These are phyloP conservation scores for Elsinoe fawcettii DNA, from an alignment of 2,329 filamentous ascomycete species.

Conservation along the genomic window DNA sequence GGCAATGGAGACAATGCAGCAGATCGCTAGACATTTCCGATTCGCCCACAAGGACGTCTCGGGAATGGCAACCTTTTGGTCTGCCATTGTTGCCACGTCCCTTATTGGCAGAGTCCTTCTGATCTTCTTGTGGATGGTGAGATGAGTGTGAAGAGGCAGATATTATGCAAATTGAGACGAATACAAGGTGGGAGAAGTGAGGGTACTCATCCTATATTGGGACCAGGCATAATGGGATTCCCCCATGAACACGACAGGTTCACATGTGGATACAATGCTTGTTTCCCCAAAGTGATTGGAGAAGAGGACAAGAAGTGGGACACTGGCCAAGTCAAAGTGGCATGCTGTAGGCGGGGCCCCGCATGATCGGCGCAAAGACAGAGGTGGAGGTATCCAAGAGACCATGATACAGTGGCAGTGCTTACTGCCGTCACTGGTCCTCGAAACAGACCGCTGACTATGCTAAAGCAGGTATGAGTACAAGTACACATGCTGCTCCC, in stretches of 20 bases:
- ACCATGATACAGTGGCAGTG: neutral
- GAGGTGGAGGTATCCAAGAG: neutral
- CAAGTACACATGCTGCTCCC: no score
- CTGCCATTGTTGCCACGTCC: neutral
- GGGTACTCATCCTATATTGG: neutral
- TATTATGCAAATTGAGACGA: neutral
- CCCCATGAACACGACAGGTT: neutral
- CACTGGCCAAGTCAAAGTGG: neutral
- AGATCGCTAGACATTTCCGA: constrained; percentile 41
- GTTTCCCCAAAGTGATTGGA: neutral
- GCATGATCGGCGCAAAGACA: neutral
- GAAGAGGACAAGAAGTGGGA: neutral
- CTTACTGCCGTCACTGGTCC: no score
- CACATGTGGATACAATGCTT: neutral
- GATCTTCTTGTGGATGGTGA: neutral
- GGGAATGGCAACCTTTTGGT: constrained; percentile 6
- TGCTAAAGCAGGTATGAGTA: no score
- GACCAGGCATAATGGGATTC: neutral
- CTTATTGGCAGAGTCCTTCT: neutral
- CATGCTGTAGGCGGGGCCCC: neutral
- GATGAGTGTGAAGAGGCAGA: neutral
- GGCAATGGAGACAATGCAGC: constrained; percentile 41
- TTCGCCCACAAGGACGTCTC: constrained; percentile 30
- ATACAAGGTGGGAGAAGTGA: no score
- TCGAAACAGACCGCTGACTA: no score